These are phyloP conservation scores for Sorghum bicolor DNA, from an alignment of 176 grass and related monocot species.

Conservation along the genomic window Sorghum_bicolor_NCBIv3 NC_012875.2:56833001-56833500, in stretches of 20 bases:
- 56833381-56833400: background rate
- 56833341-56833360: background rate
- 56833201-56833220: background rate
- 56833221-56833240: background rate
- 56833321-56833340: background rate
- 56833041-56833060: background rate
- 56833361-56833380: background rate
- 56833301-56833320: background rate
- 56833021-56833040: background rate
- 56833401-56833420: background rate
- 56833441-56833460: background rate
- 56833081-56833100: background rate
- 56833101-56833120: background rate
- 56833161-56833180: background rate
- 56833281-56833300: background rate
- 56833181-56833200: background rate
- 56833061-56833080: background rate
- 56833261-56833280: background rate
- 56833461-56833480: background rate
- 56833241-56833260: background rate
- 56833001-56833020: background rate
- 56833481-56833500: background rate
- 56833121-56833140: background rate
- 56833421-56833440: background rate
- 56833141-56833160: background rate